Conservation (phyloP, 2,329 filamentous ascomycete genomes). For the Aciculosporium take region DNA sequence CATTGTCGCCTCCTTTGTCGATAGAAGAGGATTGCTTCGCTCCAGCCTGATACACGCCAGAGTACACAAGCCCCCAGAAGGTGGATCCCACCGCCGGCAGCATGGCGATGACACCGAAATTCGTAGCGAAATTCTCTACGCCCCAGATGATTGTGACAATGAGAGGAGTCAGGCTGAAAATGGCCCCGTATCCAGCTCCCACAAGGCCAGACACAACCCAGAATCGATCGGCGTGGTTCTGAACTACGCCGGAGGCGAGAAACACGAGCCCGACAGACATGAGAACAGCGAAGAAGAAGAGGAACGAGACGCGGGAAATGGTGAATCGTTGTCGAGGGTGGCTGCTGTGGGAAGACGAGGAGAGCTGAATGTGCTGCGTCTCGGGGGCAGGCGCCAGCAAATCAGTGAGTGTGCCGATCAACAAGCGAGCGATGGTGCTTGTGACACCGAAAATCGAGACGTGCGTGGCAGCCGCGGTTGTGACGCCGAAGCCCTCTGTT, state of each 20-base stretch:
- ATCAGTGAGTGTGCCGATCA: slow-evolving; percentile 81
- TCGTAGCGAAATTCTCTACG: slow-evolving; percentile 95
- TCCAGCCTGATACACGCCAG: slow-evolving; percentile 59
- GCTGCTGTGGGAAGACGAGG: slow-evolving; percentile 11
- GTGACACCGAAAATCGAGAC: slow-evolving; percentile 86
- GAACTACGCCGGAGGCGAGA: slow-evolving; percentile 61
- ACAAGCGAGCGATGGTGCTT: slow-evolving; percentile 77
- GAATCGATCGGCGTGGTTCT: slow-evolving; percentile 65
- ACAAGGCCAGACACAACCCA: slow-evolving; percentile 74
- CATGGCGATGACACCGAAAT: slow-evolving; percentile 92
- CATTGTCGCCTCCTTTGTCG: slow-evolving; percentile 18
- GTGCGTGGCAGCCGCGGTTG: slow-evolving; percentile 65
- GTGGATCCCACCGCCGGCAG: slow-evolving; percentile 78
- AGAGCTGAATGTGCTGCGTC: slow-evolving; percentile 40
- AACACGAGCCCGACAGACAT: slow-evolving; percentile 64
- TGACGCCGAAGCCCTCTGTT: slow-evolving; percentile 23
- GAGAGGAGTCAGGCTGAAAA: slow-evolving; percentile 80
- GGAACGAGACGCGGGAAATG: slow-evolving; percentile 66
- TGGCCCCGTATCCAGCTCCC: slow-evolving; percentile 82
- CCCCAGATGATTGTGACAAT: slow-evolving; percentile 97
- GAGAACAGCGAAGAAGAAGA: slow-evolving; percentile 59
- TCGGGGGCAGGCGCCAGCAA: slow-evolving; percentile 58
- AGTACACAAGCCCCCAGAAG: slow-evolving; percentile 85
- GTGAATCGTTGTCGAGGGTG: slow-evolving; percentile 28
- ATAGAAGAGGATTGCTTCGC: slow-evolving; percentile 29